phyloP scores from a whole-genome alignment of 352 stramenopile species.

The Globisporangium emineosum region DNA sequence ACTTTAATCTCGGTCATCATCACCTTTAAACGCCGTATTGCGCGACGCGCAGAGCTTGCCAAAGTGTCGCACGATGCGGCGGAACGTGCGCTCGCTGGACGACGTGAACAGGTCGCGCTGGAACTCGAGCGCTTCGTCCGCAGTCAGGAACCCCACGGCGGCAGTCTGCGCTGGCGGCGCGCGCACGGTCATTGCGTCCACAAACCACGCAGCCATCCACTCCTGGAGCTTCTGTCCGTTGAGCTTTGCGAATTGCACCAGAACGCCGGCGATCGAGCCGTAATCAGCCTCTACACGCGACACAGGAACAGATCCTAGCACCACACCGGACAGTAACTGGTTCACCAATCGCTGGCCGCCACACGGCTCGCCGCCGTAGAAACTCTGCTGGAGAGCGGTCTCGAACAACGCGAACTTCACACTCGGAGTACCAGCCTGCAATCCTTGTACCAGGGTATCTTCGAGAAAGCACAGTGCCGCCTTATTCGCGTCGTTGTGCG shows the following conservation, averaged over 20 bases:
- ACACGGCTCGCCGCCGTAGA: conserved; percentile 15
- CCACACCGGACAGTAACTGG: conserved; percentile 57
- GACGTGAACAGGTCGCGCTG: conserved; percentile 63
- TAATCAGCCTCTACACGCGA: conserved; percentile 78
- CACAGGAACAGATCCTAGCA: conserved; percentile 53
- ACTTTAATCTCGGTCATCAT: conserved; percentile 24
- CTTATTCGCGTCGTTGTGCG: conserved; percentile 94
- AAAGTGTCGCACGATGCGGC: conserved; percentile 74
- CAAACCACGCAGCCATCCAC: conserved; percentile 67
- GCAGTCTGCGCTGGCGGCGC: conserved; percentile 25
- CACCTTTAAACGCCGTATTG: conserved; percentile 47
- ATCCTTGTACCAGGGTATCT: conserved; percentile 28
- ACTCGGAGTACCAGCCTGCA: conserved; percentile 20
- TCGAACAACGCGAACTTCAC: conserved; percentile 19
- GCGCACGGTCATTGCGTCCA: conserved; percentile 33
- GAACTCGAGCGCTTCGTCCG: conserved; percentile 60
- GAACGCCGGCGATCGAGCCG: conserved; percentile 67
- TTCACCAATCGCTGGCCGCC: conserved; percentile 56
- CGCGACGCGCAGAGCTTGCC: conserved; percentile 76
- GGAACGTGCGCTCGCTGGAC: conserved; percentile 64
- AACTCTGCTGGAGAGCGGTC: conserved; percentile 23
- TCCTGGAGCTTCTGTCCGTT: conserved; percentile 54
- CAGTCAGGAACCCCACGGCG: conserved; percentile 52
- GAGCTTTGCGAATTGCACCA: conserved; percentile 70
- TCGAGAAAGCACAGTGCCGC: conserved; percentile 93